Evolutionary conservation across 345 rosid genomes (phyloP), one percentile per base, ranked within the genome.

Genomic region (Salix caprea): DNA sequence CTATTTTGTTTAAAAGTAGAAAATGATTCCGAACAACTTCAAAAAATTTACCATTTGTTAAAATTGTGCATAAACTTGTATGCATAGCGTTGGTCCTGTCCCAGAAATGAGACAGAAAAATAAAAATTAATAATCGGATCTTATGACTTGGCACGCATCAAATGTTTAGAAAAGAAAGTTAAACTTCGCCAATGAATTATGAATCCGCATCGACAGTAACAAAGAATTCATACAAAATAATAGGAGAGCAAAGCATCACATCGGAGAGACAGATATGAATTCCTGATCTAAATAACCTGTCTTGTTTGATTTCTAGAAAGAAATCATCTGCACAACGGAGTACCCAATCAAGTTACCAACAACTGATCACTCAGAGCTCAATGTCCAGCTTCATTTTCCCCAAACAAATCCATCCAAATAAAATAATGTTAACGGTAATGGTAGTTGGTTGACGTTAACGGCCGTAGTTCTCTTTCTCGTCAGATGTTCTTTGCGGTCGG

Each of bases 401-500:
- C 65, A 6, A 65, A 11, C 30, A 18, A 15, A 75, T 56, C 19
- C 50, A 23, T 11, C 66, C 65, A 52, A 52, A 14, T 34, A 34
- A 39, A 37, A 34, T 18, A 14, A 65, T 32, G 32, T 24, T 36
- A 6, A 26, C 28, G 28, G n/a, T 60, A 40, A 13, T 26, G 39
- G 21, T 6, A 65, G 46, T 42, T 36, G 26, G 19, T 4, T 73
- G 60, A 28, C 50, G 74, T 71, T 60, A 82, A 15, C 73, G 73
- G 69, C 79, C 69, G 36, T 70, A 71, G 84, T 93, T 96, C 85
- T 91, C 99, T 83, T 96, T 96, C 85, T 88, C 95, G 61, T 91
- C 92, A 18, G 92, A 74, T 65, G 83, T 68, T 88, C 80, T 85
- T 62, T 86, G 80, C 6, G 83, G 90, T 69, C 86, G 66, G 58